Conservation (phyloP, 805 yeast genomes). For the Hanseniaspora thailandica region DNA sequence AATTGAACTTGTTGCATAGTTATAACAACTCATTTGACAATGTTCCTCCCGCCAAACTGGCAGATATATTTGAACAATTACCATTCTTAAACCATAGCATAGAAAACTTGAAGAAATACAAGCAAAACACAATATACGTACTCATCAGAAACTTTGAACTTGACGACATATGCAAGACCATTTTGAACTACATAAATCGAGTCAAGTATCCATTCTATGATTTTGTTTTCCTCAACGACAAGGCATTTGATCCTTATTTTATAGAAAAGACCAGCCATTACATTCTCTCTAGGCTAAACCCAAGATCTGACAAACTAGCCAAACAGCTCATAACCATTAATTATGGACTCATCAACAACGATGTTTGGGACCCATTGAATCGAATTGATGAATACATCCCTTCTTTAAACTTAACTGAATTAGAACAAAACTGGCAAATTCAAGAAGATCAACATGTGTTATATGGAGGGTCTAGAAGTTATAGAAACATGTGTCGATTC, state of each 20-base stretch:
- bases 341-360: conserved; percentile 53
- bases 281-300: neutral
- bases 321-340: conserved; percentile 31
- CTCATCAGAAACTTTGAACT: conserved; percentile 4
- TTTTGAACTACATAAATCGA: neutral
- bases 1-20: neutral
- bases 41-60: neutral
- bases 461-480: conserved; percentile 55
- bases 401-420: conserved; percentile 49
- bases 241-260: conserved; percentile 52
- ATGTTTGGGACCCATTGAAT: conserved; percentile 67
- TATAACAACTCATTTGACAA: neutral
- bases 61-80: neutral
- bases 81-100: neutral
- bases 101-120: neutral
- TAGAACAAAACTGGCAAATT: conserved; percentile 37
- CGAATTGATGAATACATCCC: conserved; percentile 15
- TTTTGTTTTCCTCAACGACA: conserved; percentile 72
- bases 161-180: neutral
- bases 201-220: conserved; percentile 36
- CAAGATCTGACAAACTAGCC: conserved; percentile 30
- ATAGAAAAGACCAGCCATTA: conserved; percentile 39
- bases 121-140: conserved; percentile 4
- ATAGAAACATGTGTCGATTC: conserved; percentile 90
- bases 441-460: conserved; percentile 40